phyloP scores from a whole-genome alignment of 177 flowering plant species.

The Vitis hybrid region DNA sequence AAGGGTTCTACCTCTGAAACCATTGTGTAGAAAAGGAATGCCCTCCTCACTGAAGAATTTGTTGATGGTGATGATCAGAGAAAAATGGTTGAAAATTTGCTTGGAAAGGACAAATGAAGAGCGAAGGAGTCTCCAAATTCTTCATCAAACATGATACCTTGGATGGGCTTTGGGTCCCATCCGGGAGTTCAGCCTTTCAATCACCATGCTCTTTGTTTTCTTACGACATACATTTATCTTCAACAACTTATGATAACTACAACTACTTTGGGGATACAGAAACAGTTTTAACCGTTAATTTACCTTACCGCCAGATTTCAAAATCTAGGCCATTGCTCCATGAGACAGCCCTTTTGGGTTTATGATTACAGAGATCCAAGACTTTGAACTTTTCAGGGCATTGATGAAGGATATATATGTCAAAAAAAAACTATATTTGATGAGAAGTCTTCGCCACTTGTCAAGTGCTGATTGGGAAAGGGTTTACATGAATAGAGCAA shows the following conservation, averaged over 20 bases:
- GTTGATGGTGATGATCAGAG: slow-evolving; percentile 1
- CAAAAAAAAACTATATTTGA: no score
- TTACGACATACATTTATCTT: background rate
- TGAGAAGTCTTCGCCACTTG: no score
- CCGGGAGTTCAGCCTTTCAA: slow-evolving; percentile 14
- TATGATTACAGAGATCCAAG: no score
- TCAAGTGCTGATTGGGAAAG: no score
- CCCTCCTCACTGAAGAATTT: background rate
- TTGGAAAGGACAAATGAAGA: background rate
- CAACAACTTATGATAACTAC: slow-evolving; percentile 9
- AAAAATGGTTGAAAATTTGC: background rate
- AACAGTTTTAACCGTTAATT: slow-evolving; percentile 8
- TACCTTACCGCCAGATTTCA: no score
- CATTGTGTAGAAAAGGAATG: slow-evolving; percentile 4
- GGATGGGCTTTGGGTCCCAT: slow-evolving; percentile 11
- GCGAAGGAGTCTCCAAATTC: background rate
- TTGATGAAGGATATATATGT: no score
- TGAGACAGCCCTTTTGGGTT: no score
- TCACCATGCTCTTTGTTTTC: background rate
- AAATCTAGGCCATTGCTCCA: no score
- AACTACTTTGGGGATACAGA: background rate
- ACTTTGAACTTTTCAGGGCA: no score
- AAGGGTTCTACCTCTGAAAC: slow-evolving; percentile 15
- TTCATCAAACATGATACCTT: slow-evolving; percentile 7
- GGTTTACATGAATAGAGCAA: no score